These are phyloP conservation scores for Ceratocystis lukuohia DNA, from an alignment of 2,329 filamentous ascomycete species.

Conservation along the genomic window DNA sequence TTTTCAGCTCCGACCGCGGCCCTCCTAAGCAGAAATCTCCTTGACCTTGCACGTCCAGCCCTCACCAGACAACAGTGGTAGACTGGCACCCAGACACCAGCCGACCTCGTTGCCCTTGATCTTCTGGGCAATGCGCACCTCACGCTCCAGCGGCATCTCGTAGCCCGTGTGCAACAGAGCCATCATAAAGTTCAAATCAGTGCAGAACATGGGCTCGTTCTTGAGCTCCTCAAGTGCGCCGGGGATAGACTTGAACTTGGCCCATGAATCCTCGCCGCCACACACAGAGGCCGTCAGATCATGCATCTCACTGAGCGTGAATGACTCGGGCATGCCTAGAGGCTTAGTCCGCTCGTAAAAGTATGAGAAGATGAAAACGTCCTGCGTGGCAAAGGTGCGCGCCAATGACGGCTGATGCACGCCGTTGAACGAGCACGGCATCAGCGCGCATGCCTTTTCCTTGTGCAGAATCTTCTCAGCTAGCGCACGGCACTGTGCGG, in stretches of 20 bases:
- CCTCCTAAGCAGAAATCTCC: constrained; percentile 40
- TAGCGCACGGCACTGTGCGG: constrained; percentile 78
- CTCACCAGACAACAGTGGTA: constrained; percentile 69
- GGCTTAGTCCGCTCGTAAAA: constrained; percentile 92
- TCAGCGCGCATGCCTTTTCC: constrained; percentile 63
- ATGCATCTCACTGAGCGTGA: constrained; percentile 80
- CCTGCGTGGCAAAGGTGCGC: constrained; percentile 84
- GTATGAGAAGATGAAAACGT: constrained; percentile 94
- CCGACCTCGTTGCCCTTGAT: constrained; percentile 93
- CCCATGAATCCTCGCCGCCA: constrained; percentile 63
- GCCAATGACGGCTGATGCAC: constrained; percentile 84
- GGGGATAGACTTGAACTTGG: constrained; percentile 58
- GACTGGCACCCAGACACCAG: constrained; percentile 92
- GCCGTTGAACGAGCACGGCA: constrained; percentile 97
- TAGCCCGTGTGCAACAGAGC: constrained; percentile 88
- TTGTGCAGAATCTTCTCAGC: constrained; percentile 87
- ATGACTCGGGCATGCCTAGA: constrained; percentile 95
- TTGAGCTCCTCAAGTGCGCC: constrained; percentile 67
- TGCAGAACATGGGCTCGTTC: constrained; percentile 76
- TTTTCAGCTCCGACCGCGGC: neutral
- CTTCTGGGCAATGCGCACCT: constrained; percentile 98
- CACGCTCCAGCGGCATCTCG: constrained; percentile 91
- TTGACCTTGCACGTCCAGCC: constrained; percentile 84
- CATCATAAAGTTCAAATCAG: constrained; percentile 95
- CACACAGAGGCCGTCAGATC: constrained; percentile 78